Evolutionary conservation across 192 early-diverging fungal species (phyloP), one percentile per base, ranked within the genome.

Genomic region (Backusella mclennaniae): DNA sequence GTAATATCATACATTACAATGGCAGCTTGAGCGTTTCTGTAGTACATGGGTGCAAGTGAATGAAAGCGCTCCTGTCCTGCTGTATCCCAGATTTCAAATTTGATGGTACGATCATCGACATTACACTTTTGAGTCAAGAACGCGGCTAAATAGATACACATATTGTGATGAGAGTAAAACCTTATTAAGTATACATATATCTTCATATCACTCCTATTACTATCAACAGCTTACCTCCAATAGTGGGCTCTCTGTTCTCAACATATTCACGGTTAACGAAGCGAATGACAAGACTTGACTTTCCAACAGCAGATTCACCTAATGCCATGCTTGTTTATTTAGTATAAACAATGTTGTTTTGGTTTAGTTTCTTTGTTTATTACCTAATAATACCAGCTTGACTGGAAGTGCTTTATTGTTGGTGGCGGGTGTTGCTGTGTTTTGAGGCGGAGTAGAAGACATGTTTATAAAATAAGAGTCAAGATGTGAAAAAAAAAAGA

Each of bases 1-100:
- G 98, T 99, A 71, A 99, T 93, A 85, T 99, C 98, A 80, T 98
- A 99, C 6, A 95, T 97, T 38, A 99, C 96, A 8, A 98, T 92
- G 1, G 97, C 97, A 42, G 97, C 98, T 86, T 98, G 96, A 11
- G 98, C 97, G 80, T 96, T 97, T 71, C 98, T 86, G 83, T 99
- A 99, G 84, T 99, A 99, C 96, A 98, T 92, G 39, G 97, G 69
- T 95, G 88, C 66, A 95, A 98, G 76, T 33, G 79, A 77, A 75
- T 97, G 96, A 85, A 98, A 99, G 66, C 98, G 87, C 82, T 99
- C 98, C 87, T 99, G 97, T 39, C 97, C 97, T 63, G 97, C 97
- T n/a, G 94, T 95, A 76, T 95, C 94, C 94, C 93, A 95, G 66
- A 94, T 93, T 79, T 93, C 90, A 68, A 95, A 93, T 85, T 95